Evolutionary conservation across 768 basidiomycete genomes (phyloP), one percentile per base, ranked within the genome.

Genomic region (Tremella fuciformis): DNA sequence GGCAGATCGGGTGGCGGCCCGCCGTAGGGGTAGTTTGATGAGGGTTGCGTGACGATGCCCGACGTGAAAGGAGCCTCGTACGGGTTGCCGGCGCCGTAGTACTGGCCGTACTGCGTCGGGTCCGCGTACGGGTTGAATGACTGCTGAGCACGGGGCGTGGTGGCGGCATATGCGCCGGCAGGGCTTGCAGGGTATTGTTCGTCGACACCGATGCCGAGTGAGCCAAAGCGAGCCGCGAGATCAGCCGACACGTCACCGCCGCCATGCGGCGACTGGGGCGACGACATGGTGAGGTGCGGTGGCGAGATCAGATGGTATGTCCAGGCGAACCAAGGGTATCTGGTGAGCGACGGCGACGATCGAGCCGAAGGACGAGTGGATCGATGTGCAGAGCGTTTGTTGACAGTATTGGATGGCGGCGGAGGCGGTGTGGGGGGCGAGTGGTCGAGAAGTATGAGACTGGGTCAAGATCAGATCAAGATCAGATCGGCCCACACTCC

Each of bases 1-100:
- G 51, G 34, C 38, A 52, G 15, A 15, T 52, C 51, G 29, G 51
- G 38, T 13, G 51, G 51, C 18, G 38, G 25, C 18, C 51, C 51
- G 13, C 51, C 38, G 34, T 52, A 52, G n/a, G 51, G 51, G 37
- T 52, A 52, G 8, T 21, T 26, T 25, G 51, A 13, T 13, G 51
- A 15, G 16, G 51, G 34, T 34, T 24, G 51, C 13, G 8, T 34
- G 34, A 19, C 16, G 29, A 15, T 26, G 15, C 18, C 51, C 4
- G 51, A 3, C 9, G 51, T 18, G 38, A 52, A 52, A 52, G 22
- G 16, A 34, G 26, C 38, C 18, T 52, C 22, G 38, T 52, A 52
- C 16, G 37, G n/a, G 42, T 34, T 34, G 29, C 7, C n/a, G n/a
- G 7, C 42, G 22, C 7, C 22, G 42, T n/a, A 22, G 42, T 46